Conservation (phyloP, 495 filamentous ascomycete species). For the Ramalina intermedia region DNA sequence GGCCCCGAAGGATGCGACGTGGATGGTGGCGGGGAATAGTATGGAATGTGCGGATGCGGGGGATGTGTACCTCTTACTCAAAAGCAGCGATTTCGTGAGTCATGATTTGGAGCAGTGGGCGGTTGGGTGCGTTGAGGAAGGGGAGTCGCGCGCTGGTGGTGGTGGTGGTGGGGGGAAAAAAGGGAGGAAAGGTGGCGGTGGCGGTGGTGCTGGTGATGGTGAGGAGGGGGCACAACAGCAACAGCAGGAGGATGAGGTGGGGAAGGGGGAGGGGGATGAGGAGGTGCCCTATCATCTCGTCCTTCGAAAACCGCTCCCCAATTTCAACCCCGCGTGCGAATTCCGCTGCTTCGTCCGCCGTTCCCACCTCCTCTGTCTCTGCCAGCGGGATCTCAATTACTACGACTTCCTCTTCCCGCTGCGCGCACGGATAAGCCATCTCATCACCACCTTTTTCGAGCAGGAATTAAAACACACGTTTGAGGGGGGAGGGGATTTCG, state of each 20-base stretch:
- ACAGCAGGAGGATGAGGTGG: too few species aligned
- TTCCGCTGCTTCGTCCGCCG: slow-evolving; percentile 92
- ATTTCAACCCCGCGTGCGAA: slow-evolving; percentile 77
- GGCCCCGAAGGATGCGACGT: slow-evolving; percentile 89
- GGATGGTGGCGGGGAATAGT: slow-evolving; percentile 80
- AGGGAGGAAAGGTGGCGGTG: too few species aligned
- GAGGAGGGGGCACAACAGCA: too few species aligned
- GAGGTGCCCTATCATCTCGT: slow-evolving; percentile 43
- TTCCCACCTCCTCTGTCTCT: slow-evolving; percentile 59
- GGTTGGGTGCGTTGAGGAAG: slow-evolving; percentile 43
- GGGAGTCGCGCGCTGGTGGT: background rate
- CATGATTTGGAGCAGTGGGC: slow-evolving; percentile 92
- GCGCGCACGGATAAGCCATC: slow-evolving; percentile 41
- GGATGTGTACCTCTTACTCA: slow-evolving; percentile 86
- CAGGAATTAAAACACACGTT: slow-evolving; percentile 57
- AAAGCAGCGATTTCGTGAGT: slow-evolving; percentile 82
- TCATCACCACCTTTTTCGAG: slow-evolving; percentile 62
- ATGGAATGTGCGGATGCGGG: slow-evolving; percentile 76
- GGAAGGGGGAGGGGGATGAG: background rate
- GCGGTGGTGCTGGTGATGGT: too few species aligned
- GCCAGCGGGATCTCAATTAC: slow-evolving; percentile 80
- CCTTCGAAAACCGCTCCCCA: slow-evolving; percentile 65
- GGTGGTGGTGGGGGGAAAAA: too few species aligned
- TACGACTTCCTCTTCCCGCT: slow-evolving; percentile 67
- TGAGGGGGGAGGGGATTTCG: slow-evolving; percentile 59